These are phyloP conservation scores for Neonectria neomacrospora DNA, from an alignment of 2,329 filamentous ascomycete genomes.

Conservation along the genomic window DNA sequence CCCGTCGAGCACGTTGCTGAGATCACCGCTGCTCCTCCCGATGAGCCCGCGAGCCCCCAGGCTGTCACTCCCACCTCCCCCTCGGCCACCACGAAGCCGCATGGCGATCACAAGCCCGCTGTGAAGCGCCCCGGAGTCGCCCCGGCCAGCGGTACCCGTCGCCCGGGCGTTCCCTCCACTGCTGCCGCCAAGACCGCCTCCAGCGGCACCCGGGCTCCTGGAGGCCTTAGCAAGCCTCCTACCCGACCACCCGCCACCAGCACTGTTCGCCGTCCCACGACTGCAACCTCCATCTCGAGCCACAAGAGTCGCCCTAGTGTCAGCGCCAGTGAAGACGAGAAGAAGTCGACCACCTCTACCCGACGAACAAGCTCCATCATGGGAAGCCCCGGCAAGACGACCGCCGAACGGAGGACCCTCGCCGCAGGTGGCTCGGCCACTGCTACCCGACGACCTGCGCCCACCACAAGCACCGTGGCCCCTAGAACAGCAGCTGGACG, in stretches of 20 bases:
- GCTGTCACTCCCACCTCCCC: constrained; percentile 47
- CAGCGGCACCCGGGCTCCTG: constrained; percentile 50
- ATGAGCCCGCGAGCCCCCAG: constrained; percentile 44
- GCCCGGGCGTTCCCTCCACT: constrained; percentile 46
- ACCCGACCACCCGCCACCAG: constrained; percentile 57
- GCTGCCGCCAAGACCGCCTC: constrained; percentile 44
- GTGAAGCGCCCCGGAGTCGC: constrained; percentile 52
- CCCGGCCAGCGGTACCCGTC: constrained; percentile 50
- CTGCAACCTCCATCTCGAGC: constrained; percentile 52
- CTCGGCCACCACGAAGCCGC: constrained; percentile 49
- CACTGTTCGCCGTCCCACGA: constrained; percentile 47
- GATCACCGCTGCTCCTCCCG: constrained; percentile 47
- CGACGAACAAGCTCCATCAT: constrained; percentile 58
- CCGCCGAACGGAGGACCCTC: constrained; percentile 50
- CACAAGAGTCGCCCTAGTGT: constrained; percentile 61
- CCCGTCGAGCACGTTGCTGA: constrained; percentile 21
- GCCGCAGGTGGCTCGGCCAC: constrained; percentile 47
- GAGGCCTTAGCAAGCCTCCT: constrained; percentile 59
- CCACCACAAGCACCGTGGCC: constrained; percentile 47
- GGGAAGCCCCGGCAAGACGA: constrained; percentile 51
- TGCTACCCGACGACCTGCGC: constrained; percentile 49
- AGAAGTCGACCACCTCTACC: constrained; percentile 54
- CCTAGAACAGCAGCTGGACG: constrained; percentile 51
- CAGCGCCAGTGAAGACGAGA: constrained; percentile 63
- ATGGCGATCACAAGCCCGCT: constrained; percentile 43